Base-by-base conservation (phyloP, 106 monocot species). In the Acorus gramineus region DNA sequence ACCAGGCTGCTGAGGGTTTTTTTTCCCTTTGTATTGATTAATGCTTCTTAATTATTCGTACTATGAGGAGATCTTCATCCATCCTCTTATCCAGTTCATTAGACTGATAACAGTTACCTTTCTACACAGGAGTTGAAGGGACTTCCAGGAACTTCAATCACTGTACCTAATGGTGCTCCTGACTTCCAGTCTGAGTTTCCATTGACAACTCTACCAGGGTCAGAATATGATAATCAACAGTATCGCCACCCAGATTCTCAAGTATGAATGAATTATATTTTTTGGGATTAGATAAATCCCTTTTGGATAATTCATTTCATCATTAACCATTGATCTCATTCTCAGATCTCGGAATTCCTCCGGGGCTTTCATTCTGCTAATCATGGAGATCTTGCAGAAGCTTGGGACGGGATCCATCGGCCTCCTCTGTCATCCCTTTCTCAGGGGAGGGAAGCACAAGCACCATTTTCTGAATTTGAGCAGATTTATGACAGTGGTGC, bases 191-290 rank as follows among this genome's bases (percentile, higher is more conserved):
- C 81, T 42, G 79, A 73, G 47, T 64, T 62, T 76, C 81, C 89
- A 43, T 65, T 89, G 58, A 59, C 84, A 6, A 65, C 67, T 6
- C 74, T 89, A 68, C 89, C 89, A 11, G 89, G 89, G 11, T 79
- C 81, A 60, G 89, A 77, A 57, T 63, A 70, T 66, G 81, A 84
- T 6, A 67, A 55, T 61, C 76, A 79, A 57, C 89, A 84, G 59
- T 71, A 69, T 62, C 84, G 73, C 54, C 81, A 60, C 59, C 70
- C 79, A 49, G 58, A 76, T 74, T 52, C 55, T 12, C 78, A 75
- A 67, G 84, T 89, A 51, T 65, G 51, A 58, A 63, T 5, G 43
- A 71, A 4, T 65, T 46, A 59, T 43, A 42, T 46, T 42, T 60
- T 11, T 60, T 51, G 10, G 53, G 7, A 61, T 50, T 66, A 28